Conservation (phyloP, 306 rosid genomes). For the Urtica urens region DNA sequence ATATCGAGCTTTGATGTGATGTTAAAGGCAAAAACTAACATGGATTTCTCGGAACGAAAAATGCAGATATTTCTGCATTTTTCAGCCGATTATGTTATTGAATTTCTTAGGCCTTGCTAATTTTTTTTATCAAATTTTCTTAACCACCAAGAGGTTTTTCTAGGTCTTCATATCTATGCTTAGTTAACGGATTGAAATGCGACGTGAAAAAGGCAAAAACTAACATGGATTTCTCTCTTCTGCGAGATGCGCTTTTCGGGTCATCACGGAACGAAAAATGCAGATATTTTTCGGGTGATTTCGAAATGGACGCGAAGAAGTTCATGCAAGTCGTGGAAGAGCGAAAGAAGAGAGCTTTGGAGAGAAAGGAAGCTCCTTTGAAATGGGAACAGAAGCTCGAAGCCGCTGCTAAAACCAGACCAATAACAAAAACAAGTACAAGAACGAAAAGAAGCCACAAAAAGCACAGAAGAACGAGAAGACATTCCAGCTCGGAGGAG, state of each 20-base stretch:
- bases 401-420: slow-evolving; percentile 71
- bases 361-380: slow-evolving; percentile 90
- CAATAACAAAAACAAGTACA: slow-evolving; percentile 59
- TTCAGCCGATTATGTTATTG: too few species aligned
- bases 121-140: too few species aligned
- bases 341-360: slow-evolving; percentile 74
- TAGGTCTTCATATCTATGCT: too few species aligned
- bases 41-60: too few species aligned
- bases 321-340: slow-evolving; percentile 92
- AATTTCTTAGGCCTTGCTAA: too few species aligned
- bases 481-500: slow-evolving; percentile 22
- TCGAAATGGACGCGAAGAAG: slow-evolving; percentile 65
- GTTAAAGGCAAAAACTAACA: too few species aligned
- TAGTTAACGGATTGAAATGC: too few species aligned
- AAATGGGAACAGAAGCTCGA: slow-evolving; percentile 94
- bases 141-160: too few species aligned
- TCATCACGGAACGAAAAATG: slow-evolving; percentile 71
- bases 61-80: too few species aligned
- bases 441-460: slow-evolving; percentile 50
- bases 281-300: slow-evolving; percentile 64
- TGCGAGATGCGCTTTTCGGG: slow-evolving; percentile 98
- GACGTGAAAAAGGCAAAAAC: too few species aligned
- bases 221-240: slow-evolving; percentile 95
- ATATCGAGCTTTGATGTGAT: too few species aligned
- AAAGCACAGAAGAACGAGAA: slow-evolving; percentile 49